A percentile compares a stretch with the other conserved stretches of the same genome.
phyloP scores from a whole-genome alignment of 2,329 filamentous ascomycete species.

The Diaporthe batatas region DNA sequence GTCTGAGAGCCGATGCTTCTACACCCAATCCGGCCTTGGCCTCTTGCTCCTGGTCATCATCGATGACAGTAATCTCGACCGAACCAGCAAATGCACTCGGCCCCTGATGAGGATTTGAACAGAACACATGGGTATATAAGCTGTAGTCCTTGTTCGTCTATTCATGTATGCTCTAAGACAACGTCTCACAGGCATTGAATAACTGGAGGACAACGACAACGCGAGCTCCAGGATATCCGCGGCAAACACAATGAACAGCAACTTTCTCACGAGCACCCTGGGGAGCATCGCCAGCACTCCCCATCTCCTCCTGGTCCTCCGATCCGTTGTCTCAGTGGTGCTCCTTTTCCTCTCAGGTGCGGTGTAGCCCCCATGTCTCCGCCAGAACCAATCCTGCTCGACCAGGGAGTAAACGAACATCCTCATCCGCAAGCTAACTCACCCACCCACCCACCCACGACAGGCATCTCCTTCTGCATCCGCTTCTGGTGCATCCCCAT shows the following conservation, averaged over 20 bases:
- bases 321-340: not conserved
- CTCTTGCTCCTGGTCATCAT: not conserved
- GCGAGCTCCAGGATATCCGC: not conserved
- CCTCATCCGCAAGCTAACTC: not conserved
- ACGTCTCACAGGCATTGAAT: not conserved
- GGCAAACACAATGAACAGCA: not conserved
- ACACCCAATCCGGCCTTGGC: slow-evolving; percentile 8
- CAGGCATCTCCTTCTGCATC: slow-evolving; percentile 13
- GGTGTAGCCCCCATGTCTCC: too few relatives aligned
- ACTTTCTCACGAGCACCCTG: not conserved
- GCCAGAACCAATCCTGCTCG: too few relatives aligned
- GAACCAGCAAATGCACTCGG: not conserved
- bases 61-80: not conserved
- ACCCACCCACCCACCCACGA: not conserved
- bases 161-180: not conserved
- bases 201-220: not conserved
- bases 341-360: slow-evolving; percentile 15
- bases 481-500: slow-evolving; percentile 27
- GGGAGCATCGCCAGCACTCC: not conserved
- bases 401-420: too few relatives aligned
- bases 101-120: too few relatives aligned
- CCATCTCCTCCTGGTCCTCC: not conserved
- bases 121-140: too few relatives aligned
- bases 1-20: not conserved
- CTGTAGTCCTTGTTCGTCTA: not conserved